Base-by-base conservation (phyloP, 306 rosid genomes). In the Lathyrus aphaca region DNA sequence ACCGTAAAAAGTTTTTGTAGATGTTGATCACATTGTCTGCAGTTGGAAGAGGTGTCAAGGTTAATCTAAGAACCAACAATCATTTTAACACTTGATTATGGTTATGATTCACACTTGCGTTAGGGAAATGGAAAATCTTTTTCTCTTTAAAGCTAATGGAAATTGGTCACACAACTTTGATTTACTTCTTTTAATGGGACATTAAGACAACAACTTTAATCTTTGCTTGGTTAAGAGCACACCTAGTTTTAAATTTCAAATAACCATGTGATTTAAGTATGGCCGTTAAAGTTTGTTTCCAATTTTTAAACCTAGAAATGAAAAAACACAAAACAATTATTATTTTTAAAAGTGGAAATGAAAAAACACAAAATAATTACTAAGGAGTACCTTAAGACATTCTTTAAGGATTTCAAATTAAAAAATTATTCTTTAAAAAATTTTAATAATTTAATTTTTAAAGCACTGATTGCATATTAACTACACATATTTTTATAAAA, bases 141-240 rank as follows among this genome's bases (percentile, higher is more conserved):
- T 62, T 7, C 55, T 30, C 38, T 49, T 35, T 4, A 75, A 79
- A 74, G 68, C 57, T 54, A 13, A 25, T 37, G 37, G 37, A 54
- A 48, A 40, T 35, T 18, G 10, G 56, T 58, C 38, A 39, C 39
- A 39, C 64, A 29, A 30, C 21, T 78, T 65, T 74, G 48, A 19
- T 64, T 70, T 73, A 62, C 73, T 72, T 80, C 78, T 80, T 76
- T 80, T 50, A 43, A 72, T 21, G 53, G 13, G 65, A 44, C 80
- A 64, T 13, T 59, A 55, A 60, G 76, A 70, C 21, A 54, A 32
- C n/a, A 74, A 66, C 74, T 77, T 69, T 64, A 40, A 18, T n/a
- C 19, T 27, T 63, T 53, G 75, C n/a, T 46, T 59, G n/a, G 15
- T 55, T 68, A 19, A 53, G 10, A 43, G 23, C 55, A 45, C n/a